Evolutionary conservation across 2,329 filamentous ascomycete genomes (phyloP).

Genomic region (Exophiala sp.): DNA sequence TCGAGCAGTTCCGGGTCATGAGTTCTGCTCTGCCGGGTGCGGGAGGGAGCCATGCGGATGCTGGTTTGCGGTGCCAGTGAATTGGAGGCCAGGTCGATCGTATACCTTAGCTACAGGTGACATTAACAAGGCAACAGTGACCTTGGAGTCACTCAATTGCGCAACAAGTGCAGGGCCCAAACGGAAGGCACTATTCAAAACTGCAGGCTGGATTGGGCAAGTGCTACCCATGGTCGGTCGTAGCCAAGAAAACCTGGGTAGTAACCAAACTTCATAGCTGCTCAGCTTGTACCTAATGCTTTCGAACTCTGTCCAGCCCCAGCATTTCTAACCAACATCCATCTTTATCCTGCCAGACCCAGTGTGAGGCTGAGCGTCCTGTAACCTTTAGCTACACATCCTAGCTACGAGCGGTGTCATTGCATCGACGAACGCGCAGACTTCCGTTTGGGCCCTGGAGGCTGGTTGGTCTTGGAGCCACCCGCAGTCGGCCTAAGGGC

Average conservation of each 20-base stretch:
- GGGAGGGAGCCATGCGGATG: too few relatives aligned
- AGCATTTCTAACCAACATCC: constrained; percentile 1
- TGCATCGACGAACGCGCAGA: neutral
- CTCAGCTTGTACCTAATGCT: neutral
- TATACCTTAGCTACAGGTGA: too few relatives aligned
- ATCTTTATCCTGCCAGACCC: neutral
- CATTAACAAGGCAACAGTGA: too few relatives aligned
- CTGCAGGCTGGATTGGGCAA: neutral
- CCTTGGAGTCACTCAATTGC: too few relatives aligned
- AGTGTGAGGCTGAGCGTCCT: constrained; percentile 8
- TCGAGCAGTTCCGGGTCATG: too few relatives aligned
- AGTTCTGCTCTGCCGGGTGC: too few relatives aligned
- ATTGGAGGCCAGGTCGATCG: too few relatives aligned
- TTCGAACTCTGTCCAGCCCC: neutral
- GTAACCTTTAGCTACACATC: neutral
- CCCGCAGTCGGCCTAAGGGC: neutral
- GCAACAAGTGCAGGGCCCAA: too few relatives aligned
- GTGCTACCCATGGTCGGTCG: neutral
- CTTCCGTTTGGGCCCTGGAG: neutral
- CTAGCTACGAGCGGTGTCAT: neutral
- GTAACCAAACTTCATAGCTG: neutral
- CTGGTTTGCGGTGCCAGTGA: too few relatives aligned
- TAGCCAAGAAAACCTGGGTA: neutral
- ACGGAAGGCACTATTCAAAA: too few relatives aligned
- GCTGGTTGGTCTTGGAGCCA: neutral